A percentile compares a stretch with the other conserved stretches of the same genome.
Conservation (phyloP, 768 basidiomycete species). For the Pleurotus citrinopileatus region DNA sequence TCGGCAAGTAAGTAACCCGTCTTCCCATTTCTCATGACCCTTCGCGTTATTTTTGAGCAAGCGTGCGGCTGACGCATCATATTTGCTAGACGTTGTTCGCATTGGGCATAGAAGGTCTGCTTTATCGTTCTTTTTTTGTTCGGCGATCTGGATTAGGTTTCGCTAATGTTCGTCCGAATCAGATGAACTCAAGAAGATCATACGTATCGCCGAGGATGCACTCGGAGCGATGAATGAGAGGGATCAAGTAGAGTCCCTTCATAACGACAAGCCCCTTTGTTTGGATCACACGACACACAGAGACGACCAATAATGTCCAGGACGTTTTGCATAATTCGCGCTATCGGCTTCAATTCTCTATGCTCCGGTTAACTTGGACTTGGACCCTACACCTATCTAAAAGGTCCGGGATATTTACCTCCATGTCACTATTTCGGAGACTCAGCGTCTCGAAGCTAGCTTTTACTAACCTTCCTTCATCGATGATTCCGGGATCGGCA, state of each 20-base stretch:
- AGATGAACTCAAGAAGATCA: constrained; percentile 24
- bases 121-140: constrained; percentile 9
- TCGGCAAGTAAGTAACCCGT: constrained; percentile 24
- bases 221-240: constrained; percentile 21
- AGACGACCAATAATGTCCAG: no score
- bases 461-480: background rate
- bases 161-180: constrained; percentile 5
- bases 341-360: background rate
- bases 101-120: constrained; percentile 27
- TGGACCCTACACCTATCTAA: background rate
- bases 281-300: background rate
- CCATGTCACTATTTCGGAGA: background rate
- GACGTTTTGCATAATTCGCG: no score
- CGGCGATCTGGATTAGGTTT: background rate
- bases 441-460: background rate
- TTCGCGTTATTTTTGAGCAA: background rate
- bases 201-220: constrained; percentile 21
- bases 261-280: background rate
- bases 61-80: background rate
- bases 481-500: constrained; percentile 3
- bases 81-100: constrained; percentile 27
- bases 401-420: background rate
- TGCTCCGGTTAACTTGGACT: background rate
- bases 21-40: background rate
- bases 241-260: constrained; percentile 10